Evolutionary conservation across 805 yeast species (phyloP), one percentile per base, ranked within the genome.

Genomic region (Ogataea zsoltii): DNA sequence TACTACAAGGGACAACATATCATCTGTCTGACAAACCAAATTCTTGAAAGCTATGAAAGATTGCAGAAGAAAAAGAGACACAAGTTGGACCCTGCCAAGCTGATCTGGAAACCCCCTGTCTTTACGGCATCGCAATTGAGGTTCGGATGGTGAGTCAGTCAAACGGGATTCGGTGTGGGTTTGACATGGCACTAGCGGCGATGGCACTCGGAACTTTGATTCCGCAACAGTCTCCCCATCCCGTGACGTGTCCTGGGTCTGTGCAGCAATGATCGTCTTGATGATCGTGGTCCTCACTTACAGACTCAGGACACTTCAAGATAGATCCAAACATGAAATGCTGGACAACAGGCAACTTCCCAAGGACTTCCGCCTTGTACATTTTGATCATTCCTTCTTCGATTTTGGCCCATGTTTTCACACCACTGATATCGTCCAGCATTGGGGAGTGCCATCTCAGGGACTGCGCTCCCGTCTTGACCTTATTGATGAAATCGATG

Each of bases 181-280:
- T 67, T 42, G 72, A 68, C 66, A 79, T 68, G 50, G 80, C 83
- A 13, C 83, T 76, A 0, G 97, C 99, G 0, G 97, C 98, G 45
- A 90, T 79, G 0, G 97, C 97, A 67, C 97, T 89, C 0, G 99
- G 99, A 2, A 94, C 78, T 60, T 88, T 88, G 41, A 94, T 94
- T 7, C 99, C 99, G 70, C 99, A 94, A 60, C 99, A 94, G 63
- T 94, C 98, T 7, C 96, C 98, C 96, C 96, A 94, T 2, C 88
- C 82, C 33, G 71, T 74, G 23, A 28, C 15, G 37, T 70, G 71
- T 2, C 59, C 50, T 2, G 61, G 65, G 7, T 62, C 67, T 32
- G 58, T 61, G 28, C 65, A 66, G 15, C 64, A 45, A 13, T 38
- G 53, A 23, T 31, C 63, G 25, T 61, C 63, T 23, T 54, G 45